Evolutionary conservation across 768 basidiomycete genomes (phyloP), one percentile per base, ranked within the genome.

Genomic region (Russula foetens): DNA sequence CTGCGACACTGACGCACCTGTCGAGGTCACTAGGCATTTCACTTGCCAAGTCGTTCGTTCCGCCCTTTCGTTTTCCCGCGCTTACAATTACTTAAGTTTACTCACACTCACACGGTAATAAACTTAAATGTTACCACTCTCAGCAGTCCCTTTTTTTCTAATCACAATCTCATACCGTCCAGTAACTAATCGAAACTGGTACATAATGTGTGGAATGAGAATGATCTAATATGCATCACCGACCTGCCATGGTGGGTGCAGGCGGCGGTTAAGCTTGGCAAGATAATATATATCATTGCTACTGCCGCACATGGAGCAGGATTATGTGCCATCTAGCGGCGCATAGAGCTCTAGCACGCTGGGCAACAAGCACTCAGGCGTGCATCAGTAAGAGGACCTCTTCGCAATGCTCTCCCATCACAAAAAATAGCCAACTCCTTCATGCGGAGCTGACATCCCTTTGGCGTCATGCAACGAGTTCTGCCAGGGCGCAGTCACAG

Each of bases 1-100:
- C 15, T 15, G n/a, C n/a, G 46, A 33, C 35, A 24, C 14, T 2
- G 41, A 23, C 53, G 44, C 53, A 66, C 60, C 54, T 57, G 9
- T 66, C 65, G 21, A 66, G 56, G 48, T 66, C 65, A 28, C 65
- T 66, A 29, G 65, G 58, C 65, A 66, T 66, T 23, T 33, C 31
- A 5, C 31, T n/a, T n/a, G n/a, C n/a, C 31, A 11, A 33, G 39
- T 41, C 39, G 39, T 41, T 41, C 12, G 39, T 19, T 41, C 17
- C 3, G 17, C 5, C 39, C 3, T 41, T 41, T 19, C 39, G 17
- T 1, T 23, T 43, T 46, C 35, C 35, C 35, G 35, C 35, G 35
- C 9, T 11, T 35, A 11, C 35, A 6, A 60, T 50, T 50, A 28
- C 21, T 56, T 45, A 29, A 31, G n/a, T 56, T 28, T 26, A 53